Evolutionary conservation across 257 asterid species (phyloP), one percentile per base, ranked within the genome.

Genomic region (Fraxinus quadrangulata): DNA sequence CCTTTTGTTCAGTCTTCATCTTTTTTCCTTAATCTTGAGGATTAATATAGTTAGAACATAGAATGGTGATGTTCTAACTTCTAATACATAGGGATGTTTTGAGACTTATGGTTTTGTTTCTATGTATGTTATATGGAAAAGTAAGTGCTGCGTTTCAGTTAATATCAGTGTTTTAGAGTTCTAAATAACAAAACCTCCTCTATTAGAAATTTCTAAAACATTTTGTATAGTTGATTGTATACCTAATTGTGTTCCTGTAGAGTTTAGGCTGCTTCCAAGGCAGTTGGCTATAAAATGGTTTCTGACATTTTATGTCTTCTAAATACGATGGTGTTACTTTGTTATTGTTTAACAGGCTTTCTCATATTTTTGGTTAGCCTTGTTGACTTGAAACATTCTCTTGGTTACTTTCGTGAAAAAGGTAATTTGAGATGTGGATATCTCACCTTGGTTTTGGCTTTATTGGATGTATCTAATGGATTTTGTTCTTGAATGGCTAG

Each of bases 401-500:
- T 24, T 54, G 59, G 37, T 16, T 33, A 21, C 36, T 56, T 26
- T 67, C 70, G 71, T 49, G 26, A 12, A 37, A n/a, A 24, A 49
- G 30, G 36, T 65, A 17, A 13, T 42, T 33, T 79, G 73, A 17
- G 70, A 28, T 30, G 26, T 56, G 72, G 24, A 45, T 76, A 30
- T 73, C 30, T 75, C 70, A 34, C 54, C 49, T 42, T 76, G 67
- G 16, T 70, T 40, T 72, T 75, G 11, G 68, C 51, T 65, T 70
- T 63, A 33, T 56, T 24, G 72, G 54, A 34, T 37, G 26, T 75
- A 33, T 12, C 24, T 37, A 36, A 47, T 70, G 31, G 3, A 63
- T 37, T 33, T 75, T 36, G 36, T 69, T 42, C 61, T 65, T 42
- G 34, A 54, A 56, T 78, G 45, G 75, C 39, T 45, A 40, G 34